Percentiles rank a stretch among this genome's conserved stretches.
These are phyloP conservation scores for Fonsecaea monophora DNA, from an alignment of 2,329 filamentous ascomycete species.

Conservation along the genomic window DNA sequence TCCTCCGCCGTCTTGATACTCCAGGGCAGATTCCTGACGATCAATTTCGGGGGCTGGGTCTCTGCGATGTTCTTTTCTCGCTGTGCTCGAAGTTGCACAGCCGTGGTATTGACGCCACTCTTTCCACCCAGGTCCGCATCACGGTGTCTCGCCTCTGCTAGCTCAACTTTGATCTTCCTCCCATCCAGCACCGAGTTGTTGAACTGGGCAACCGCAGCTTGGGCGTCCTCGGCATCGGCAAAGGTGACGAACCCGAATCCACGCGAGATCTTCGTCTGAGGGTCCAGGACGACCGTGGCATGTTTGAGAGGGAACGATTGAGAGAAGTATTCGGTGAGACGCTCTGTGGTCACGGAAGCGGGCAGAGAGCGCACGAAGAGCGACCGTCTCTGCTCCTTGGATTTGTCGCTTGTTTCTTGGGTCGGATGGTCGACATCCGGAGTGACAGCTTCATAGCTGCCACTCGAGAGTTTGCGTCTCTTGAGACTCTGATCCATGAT, in stretches of 20 bases:
- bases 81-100: slow-evolving; percentile 50
- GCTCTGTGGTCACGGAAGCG: slow-evolving; percentile 76
- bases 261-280: slow-evolving; percentile 82
- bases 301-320: slow-evolving; percentile 95
- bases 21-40: slow-evolving; percentile 95
- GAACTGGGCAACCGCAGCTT: slow-evolving; percentile 79
- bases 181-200: slow-evolving; percentile 80
- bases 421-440: slow-evolving; percentile 43
- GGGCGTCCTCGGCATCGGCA: slow-evolving; percentile 88
- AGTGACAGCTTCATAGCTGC: slow-evolving; percentile 42
- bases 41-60: slow-evolving; percentile 73
- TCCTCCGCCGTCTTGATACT: slow-evolving; percentile 88
- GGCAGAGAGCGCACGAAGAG: slow-evolving; percentile 92
- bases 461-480: slow-evolving; percentile 47
- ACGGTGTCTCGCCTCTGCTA: slow-evolving; percentile 84
- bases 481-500: slow-evolving; percentile 47
- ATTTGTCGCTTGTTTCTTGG: slow-evolving; percentile 37
- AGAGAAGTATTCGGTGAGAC: slow-evolving; percentile 87
- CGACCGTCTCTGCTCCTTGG: slow-evolving; percentile 61
- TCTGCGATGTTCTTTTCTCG: slow-evolving; percentile 66
- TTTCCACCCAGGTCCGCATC: slow-evolving; percentile 58
- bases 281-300: slow-evolving; percentile 88
- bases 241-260: slow-evolving; percentile 98
- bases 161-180: slow-evolving; percentile 81
- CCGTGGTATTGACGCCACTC: slow-evolving; percentile 47